Percentiles rank a stretch among this genome's conserved stretches.
phyloP scores from a whole-genome alignment of 495 filamentous ascomycete genomes.

The Penicillium bovifimosum region DNA sequence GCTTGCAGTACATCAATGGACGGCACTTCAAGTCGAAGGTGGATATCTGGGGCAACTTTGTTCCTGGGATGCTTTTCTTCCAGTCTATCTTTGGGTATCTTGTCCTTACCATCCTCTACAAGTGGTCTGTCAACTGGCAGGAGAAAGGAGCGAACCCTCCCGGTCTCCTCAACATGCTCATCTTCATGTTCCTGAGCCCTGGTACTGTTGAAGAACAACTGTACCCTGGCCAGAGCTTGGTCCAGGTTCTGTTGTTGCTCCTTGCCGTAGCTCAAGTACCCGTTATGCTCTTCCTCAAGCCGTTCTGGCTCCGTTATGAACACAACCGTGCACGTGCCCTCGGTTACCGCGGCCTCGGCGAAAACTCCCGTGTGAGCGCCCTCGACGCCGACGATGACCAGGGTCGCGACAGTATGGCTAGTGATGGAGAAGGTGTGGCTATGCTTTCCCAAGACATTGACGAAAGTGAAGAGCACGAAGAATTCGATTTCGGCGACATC shows the following conservation, averaged over 20 bases:
- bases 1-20: constrained; percentile 87
- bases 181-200: constrained; percentile 97
- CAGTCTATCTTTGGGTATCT: constrained; percentile 98
- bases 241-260: constrained; percentile 78
- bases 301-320: constrained; percentile 86
- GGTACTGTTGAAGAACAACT: constrained; percentile 68
- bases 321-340: constrained; percentile 80
- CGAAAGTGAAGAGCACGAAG: constrained; percentile 73
- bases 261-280: constrained; percentile 83
- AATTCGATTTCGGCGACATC: constrained; percentile 92
- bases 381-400: constrained; percentile 69
- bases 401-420: constrained; percentile 64
- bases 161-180: constrained; percentile 94
- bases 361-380: constrained; percentile 77
- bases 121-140: constrained; percentile 90
- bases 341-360: constrained; percentile 89
- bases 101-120: constrained; percentile 88
- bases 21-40: constrained; percentile 89
- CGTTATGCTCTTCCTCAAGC: constrained; percentile 88
- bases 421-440: constrained; percentile 80
- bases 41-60: constrained; percentile 94
- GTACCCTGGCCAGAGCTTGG: constrained; percentile 64
- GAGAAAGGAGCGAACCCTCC: constrained; percentile 62
- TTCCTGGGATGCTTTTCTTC: constrained; percentile 99
- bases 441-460: constrained; percentile 85